Base-by-base conservation (phyloP, 2,329 filamentous ascomycete species). In the Exophiala dermatitidis region DNA sequence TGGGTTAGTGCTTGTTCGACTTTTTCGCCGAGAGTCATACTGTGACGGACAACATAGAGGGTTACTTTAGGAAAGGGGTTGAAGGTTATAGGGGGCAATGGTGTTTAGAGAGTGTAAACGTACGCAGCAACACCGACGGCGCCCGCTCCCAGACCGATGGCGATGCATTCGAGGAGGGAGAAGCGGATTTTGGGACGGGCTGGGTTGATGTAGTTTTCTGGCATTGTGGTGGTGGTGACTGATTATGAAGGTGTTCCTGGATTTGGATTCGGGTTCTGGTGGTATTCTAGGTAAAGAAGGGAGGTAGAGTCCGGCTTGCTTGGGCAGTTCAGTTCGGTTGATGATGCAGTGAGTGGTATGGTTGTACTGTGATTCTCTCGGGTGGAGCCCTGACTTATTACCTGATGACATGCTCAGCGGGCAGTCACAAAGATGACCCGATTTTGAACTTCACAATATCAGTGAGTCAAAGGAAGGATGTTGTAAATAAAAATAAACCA, bases 21-120 rank as follows among this genome's bases (percentile, higher is more conserved):
- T 50, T 65, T 64, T 54, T 65, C 62, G 30, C 53, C 54, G 32
- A 64, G 56, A 33, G 60, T 58, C 66, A 68, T 66, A 43, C 66
- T 67, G 46, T 12, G 31, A 10, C 8, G 12, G 9, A 42, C 29
- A 42, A 42, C 10, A 56, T 48, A 9, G 46, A 6, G 8, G 19
- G 26, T n/a, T 30, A 33, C 37, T 8, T 10, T 19, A 10, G 6
- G 12, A 6, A 30, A 50, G 5, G 10, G 33, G 33, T 6, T 34
- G 10, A 19, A 19, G 19, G 19, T 19, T 19, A 19, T 19, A 19
- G 19, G 19, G 19, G 19, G 19, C 19, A 19, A 19, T 19, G 19
- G 19, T 19, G 19, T 4, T 19, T 42, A 5, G 28, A 12, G 36
- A 12, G 5, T 38, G 19, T 19, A 19, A 12, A 46, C 50, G 30